These are phyloP conservation scores for Asterionellopsis glacialis DNA, from an alignment of 108 stramenopile genomes.

Conservation along the genomic window DNA sequence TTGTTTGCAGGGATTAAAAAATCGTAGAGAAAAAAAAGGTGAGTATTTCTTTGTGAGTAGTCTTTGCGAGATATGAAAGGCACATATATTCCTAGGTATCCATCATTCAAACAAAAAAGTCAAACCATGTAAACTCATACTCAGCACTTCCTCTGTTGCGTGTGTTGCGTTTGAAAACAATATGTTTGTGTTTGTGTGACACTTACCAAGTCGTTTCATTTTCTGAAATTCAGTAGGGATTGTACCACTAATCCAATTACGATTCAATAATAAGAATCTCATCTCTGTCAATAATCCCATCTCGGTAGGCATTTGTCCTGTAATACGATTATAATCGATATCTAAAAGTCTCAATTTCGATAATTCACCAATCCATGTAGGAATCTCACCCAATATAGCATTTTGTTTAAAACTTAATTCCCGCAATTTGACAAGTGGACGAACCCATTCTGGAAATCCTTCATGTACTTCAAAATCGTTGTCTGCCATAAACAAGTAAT, in stretches of 20 bases:
- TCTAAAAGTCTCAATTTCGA: slow-evolving; percentile 14
- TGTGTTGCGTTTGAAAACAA: no score
- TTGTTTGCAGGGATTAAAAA: no score
- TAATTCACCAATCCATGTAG: neutral
- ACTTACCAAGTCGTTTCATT: slow-evolving; percentile 5
- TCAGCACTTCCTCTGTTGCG: no score
- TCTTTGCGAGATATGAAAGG: no score
- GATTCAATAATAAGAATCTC: slow-evolving; percentile 45
- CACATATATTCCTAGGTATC: no score
- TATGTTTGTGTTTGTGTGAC: no score
- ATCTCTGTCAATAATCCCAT: slow-evolving; percentile 32
- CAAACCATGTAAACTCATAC: no score
- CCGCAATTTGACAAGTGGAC: neutral
- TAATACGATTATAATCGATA: slow-evolving; percentile 29
- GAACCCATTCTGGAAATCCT: no score
- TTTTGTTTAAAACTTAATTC: neutral
- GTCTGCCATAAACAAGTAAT: slow-evolving; percentile 13
- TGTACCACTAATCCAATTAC: slow-evolving; percentile 58
- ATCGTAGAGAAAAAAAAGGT: no score
- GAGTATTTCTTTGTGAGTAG: no score
- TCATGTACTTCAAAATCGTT: slow-evolving; percentile 17
- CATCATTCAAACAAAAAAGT: no score
- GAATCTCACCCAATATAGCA: neutral
- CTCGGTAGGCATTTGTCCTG: slow-evolving; percentile 26
- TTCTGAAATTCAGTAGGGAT: slow-evolving; percentile 32